A percentile compares a stretch with the other conserved stretches of the same genome.
These are phyloP conservation scores for Pythium guiyangense DNA, from an alignment of 352 stramenopile species.

Conservation along the genomic window DNA sequence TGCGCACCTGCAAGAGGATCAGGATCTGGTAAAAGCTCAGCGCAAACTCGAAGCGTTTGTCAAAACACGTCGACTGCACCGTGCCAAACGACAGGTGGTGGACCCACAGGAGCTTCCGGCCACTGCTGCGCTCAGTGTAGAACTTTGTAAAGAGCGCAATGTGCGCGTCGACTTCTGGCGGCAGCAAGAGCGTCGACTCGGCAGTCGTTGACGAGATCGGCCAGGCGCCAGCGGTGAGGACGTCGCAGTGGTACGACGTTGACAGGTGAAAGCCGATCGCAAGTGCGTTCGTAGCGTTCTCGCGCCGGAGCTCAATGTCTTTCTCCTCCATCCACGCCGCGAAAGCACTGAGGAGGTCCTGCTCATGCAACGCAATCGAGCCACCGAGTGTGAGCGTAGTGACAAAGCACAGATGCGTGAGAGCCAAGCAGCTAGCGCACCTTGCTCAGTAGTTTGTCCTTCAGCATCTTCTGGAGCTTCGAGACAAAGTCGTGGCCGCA, in stretches of 20 bases:
- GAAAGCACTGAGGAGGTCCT: conserved; percentile 73
- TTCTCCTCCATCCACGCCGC: conserved; percentile 69
- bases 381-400: background rate
- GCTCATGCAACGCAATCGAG: background rate
- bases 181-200: conserved; percentile 53
- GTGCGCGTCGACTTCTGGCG: conserved; percentile 47
- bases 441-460: conserved; percentile 84
- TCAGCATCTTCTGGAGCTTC: conserved; percentile 87
- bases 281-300: conserved; percentile 25
- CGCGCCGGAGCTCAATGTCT: conserved; percentile 35
- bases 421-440: conserved; percentile 15
- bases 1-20: conserved; percentile 58
- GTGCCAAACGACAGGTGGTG: conserved; percentile 75
- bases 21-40: conserved; percentile 86
- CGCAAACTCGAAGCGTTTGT: conserved; percentile 74
- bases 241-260: conserved; percentile 69
- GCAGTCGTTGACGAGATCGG: conserved; percentile 60
- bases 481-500: conserved; percentile 85
- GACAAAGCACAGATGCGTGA: too few relatives aligned
- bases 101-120: conserved; percentile 75
- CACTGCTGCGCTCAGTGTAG: conserved; percentile 70
- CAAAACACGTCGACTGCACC: conserved; percentile 61
- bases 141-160: conserved; percentile 79
- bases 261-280: conserved; percentile 57
- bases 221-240: conserved; percentile 81